Evolutionary conservation across 352 stramenopile species (phyloP).

Genomic region (Elongisporangium undulatum): DNA sequence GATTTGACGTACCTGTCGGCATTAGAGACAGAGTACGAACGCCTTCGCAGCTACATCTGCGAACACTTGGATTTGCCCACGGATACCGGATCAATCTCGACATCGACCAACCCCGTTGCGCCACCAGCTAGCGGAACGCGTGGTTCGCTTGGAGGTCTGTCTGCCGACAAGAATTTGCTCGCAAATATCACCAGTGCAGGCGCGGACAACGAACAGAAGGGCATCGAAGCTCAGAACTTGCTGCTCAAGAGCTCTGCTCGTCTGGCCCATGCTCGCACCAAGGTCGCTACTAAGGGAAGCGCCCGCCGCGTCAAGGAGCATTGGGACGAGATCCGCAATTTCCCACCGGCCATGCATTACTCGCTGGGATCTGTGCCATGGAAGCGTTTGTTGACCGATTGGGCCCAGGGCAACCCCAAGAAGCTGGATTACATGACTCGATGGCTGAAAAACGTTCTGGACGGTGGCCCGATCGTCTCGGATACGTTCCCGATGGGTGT

Average conservation of each 20-base stretch:
- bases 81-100: slow-evolving; percentile 50
- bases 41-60: slow-evolving; percentile 75
- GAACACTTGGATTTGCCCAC: slow-evolving; percentile 66
- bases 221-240: slow-evolving; percentile 56
- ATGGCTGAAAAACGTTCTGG: slow-evolving; percentile 87
- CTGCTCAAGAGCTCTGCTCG: slow-evolving; percentile 66
- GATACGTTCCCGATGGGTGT: slow-evolving; percentile 86
- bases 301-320: slow-evolving; percentile 82
- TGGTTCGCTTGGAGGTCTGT: slow-evolving; percentile 27
- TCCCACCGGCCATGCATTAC: slow-evolving; percentile 78
- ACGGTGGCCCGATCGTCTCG: slow-evolving; percentile 80
- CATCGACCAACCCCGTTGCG: slow-evolving; percentile 8
- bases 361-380: slow-evolving; percentile 77
- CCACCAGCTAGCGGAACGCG: slow-evolving; percentile 8
- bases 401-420: slow-evolving; percentile 86
- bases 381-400: slow-evolving; percentile 84
- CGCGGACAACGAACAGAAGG: slow-evolving; percentile 45
- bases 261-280: slow-evolving; percentile 61
- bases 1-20: slow-evolving; percentile 77
- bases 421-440: slow-evolving; percentile 90
- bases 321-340: slow-evolving; percentile 88
- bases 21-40: slow-evolving; percentile 83
- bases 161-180: slow-evolving; percentile 35
- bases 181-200: slow-evolving; percentile 18
- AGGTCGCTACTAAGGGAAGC: slow-evolving; percentile 70